Evolutionary conservation across 2,329 filamentous ascomycete genomes (phyloP), one percentile per base, ranked within the genome.

Genomic region (Colletotrichum euphorbiae): DNA sequence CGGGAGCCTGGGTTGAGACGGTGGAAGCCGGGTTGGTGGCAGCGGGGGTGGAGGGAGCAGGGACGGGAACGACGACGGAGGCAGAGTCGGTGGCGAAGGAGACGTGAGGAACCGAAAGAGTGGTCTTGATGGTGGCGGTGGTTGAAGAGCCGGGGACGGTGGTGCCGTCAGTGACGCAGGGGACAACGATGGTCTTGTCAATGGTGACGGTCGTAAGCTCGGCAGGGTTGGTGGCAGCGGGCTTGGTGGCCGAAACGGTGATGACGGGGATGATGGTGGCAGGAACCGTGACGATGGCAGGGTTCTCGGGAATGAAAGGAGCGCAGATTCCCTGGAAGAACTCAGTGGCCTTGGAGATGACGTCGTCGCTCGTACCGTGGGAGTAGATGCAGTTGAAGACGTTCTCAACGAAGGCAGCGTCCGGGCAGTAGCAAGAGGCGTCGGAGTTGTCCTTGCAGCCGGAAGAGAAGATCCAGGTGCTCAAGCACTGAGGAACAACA

Each of bases 291-390:
- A 93, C 88, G 75, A 98, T 92, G 71, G 86, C 92, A n/a, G 94
- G 93, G 87, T 98, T 97, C 77, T 87, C 74, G 15, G 86, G 83
- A 40, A 93, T 86, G 80, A 91, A 90, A 60, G 86, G 82, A 66
- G 92, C 93, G 83, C 95, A 98, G 81, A 98, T 93, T 78, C 94
- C 94, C 80, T 94, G 91, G 85, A 98, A 91, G 88, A 93, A 97
- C 74, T 87, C 87, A 68, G 96, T 86, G 69, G 93, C 93, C 73
- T 89, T 81, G 62, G 88, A 84, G 73, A 95, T 85, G 76, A 92
- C 87, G 51, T 87, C 83, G 69, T 90, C 86, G 67, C 86, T 85
- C 68, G 86, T 85, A 71, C 90, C 91, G 85, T 94, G 91, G 65
- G 94, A 87, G 75, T 90, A 89, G 74, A 98, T 85, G 82, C 95